Evolutionary conservation across 768 basidiomycete species (phyloP).

Genomic region (Galerina sulciceps): DNA sequence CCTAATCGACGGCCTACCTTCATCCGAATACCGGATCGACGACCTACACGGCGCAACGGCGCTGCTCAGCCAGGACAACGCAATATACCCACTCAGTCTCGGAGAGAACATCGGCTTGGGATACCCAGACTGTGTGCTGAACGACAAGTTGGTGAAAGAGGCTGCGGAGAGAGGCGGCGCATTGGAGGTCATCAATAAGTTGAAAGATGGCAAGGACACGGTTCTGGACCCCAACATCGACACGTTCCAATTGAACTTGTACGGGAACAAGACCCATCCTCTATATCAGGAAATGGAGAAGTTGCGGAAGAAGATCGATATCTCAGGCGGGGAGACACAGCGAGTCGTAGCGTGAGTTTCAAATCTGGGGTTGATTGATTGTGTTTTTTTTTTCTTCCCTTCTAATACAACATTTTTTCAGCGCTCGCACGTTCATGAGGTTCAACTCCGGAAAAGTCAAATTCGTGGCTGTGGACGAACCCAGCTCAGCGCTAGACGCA

Average conservation of each 20-base stretch:
- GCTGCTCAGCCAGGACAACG: conserved; percentile 53
- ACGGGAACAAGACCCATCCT: conserved; percentile 33
- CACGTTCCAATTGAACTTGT: conserved; percentile 30
- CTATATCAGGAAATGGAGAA: conserved; percentile 27
- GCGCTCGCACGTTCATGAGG: conserved; percentile 54
- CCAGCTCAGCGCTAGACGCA: conserved; percentile 60
- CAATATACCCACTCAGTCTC: conserved; percentile 51
- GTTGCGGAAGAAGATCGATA: conserved; percentile 29
- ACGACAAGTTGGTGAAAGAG: conserved; percentile 26
- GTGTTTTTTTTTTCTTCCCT: conserved; percentile 1
- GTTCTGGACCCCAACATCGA: conserved; percentile 34
- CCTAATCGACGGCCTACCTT: conserved; percentile 45
- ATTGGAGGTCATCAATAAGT: conserved; percentile 39
- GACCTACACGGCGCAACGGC: conserved; percentile 49
- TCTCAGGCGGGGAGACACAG: conserved; percentile 54
- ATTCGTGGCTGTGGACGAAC: conserved; percentile 62
- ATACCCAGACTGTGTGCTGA: conserved; percentile 15
- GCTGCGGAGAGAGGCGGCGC: conserved; percentile 46
- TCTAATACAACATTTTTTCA: conserved; percentile 8
- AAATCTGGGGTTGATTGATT: not conserved
- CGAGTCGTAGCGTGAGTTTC: conserved; percentile 49
- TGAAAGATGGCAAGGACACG: conserved; percentile 41
- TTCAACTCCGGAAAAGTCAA: conserved; percentile 42
- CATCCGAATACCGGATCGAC: conserved; percentile 37
- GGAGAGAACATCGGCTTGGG: conserved; percentile 44